These are phyloP conservation scores for Mortierella hygrophila DNA, from an alignment of 192 early-diverging fungal species.

Conservation along the genomic window DNA sequence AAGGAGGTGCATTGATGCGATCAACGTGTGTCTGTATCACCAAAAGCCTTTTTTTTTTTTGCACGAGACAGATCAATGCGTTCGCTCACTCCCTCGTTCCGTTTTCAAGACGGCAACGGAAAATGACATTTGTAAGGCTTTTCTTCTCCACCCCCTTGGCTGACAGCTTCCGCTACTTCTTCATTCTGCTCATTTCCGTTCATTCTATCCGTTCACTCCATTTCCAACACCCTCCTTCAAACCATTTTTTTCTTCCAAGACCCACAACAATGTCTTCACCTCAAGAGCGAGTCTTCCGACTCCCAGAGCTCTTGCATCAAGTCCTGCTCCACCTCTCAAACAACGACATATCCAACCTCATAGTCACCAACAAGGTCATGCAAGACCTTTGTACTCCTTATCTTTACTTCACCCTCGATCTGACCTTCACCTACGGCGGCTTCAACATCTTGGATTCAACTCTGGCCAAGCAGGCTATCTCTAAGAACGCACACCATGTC, in stretches of 20 bases:
- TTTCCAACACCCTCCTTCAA: background rate
- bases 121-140: too few species aligned
- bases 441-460: background rate
- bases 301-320: background rate
- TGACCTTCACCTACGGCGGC: background rate
- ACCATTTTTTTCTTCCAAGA: background rate
- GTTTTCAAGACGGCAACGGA: too few species aligned
- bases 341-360: background rate
- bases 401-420: background rate
- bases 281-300: background rate
- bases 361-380: background rate
- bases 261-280: background rate
- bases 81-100: too few species aligned
- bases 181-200: background rate
- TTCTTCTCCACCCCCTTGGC: too few species aligned
- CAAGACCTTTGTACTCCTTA: background rate
- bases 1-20: too few species aligned
- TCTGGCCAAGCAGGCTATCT: background rate
- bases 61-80: too few species aligned
- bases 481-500: background rate
- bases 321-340: background rate
- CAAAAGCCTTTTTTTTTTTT: too few species aligned
- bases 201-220: background rate
- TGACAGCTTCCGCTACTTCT: too few species aligned
- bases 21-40: too few species aligned